Evolutionary conservation across 345 rosid species (phyloP), one percentile per base, ranked within the genome.

Genomic region (Moricandia arvensis): DNA sequence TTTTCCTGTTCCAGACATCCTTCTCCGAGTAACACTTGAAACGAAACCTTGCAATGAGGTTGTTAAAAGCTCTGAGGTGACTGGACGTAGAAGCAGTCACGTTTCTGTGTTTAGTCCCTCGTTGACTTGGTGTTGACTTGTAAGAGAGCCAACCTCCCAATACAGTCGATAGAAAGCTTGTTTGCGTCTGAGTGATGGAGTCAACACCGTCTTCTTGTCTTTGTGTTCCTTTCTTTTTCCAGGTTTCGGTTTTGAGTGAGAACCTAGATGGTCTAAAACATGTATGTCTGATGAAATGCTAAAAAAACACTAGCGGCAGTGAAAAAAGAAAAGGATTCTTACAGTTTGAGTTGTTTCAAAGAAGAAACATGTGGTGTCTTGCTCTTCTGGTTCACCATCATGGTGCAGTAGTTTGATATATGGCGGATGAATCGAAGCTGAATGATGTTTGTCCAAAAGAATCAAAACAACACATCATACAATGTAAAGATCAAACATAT

Each of bases 361-460:
- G 81, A 59, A 73, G 71, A 31, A 59, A 49, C 63, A 27, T 61
- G 47, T 53, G 77, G 72, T 72, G 67, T 77, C 66, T 64, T 75
- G 26, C 87, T 72, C 76, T 77, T 64, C 6, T 73, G 71, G 71
- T 78, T 84, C 83, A 78, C 80, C 63, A 72, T 74, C 62, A 84
- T 38, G 72, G 47, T 62, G 72, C 69, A 76, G 76, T 47, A 77
- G 62, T 76, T 72, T 35, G 97, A 86, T 71, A 83, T 51, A 70
- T 91, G 96, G 58, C 97, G 86, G 6, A 87, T 76, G 71, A 94
- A 90, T 13, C 79, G 84, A 85, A 94, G 97, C 97, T 90, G 88
- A 69, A 72, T 3, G 45, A 8, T 13, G 38, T 18, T 17, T 47
- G 12, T 60, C 67, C n/a, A n/a, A n/a, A n/a, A n/a, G n/a, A n/a